Evolutionary conservation across 805 yeast species (phyloP).

Genomic region (Ogataea degrootiae): DNA sequence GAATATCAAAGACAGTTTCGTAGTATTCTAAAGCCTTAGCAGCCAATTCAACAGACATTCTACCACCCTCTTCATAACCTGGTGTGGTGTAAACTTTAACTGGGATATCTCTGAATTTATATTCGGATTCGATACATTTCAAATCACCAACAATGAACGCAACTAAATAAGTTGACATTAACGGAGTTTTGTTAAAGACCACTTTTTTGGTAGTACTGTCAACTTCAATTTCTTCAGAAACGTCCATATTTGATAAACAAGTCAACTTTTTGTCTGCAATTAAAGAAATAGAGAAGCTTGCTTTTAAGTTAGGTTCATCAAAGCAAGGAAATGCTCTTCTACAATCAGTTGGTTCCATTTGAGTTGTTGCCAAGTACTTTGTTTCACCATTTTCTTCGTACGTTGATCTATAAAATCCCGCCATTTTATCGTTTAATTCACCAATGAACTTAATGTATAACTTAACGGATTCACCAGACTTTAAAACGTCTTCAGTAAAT

Average conservation of each 20-base stretch:
- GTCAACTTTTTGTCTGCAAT: slow-evolving; percentile 34
- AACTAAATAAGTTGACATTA: slow-evolving; percentile 51
- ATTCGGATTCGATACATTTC: slow-evolving; percentile 45
- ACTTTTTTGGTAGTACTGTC: slow-evolving; percentile 23
- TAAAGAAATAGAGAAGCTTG: slow-evolving; percentile 46
- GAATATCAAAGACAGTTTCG: slow-evolving; percentile 43
- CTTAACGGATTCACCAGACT: slow-evolving; percentile 28
- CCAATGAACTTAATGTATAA: slow-evolving; percentile 38
- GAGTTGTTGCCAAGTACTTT: slow-evolving; percentile 49
- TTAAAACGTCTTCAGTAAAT: slow-evolving; percentile 38
- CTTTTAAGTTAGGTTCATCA: slow-evolving; percentile 55
- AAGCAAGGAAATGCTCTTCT: slow-evolving; percentile 56
- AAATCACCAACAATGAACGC: slow-evolving; percentile 59
- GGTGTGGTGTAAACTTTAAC: slow-evolving; percentile 51
- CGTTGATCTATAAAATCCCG: slow-evolving; percentile 51
- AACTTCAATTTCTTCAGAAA: slow-evolving; percentile 20
- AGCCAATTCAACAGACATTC: slow-evolving; percentile 44
- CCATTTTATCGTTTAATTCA: slow-evolving; percentile 48
- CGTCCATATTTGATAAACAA: slow-evolving; percentile 48
- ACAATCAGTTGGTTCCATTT: slow-evolving; percentile 59
- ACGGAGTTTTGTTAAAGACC: slow-evolving; percentile 44
- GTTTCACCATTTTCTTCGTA: slow-evolving; percentile 41
- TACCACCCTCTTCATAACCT: slow-evolving; percentile 43
- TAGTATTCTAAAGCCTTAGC: slow-evolving; percentile 51
- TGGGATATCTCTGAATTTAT: slow-evolving; percentile 43